Base-by-base conservation (phyloP, 75 land plant species). In the Picea sitchensis region DNA sequence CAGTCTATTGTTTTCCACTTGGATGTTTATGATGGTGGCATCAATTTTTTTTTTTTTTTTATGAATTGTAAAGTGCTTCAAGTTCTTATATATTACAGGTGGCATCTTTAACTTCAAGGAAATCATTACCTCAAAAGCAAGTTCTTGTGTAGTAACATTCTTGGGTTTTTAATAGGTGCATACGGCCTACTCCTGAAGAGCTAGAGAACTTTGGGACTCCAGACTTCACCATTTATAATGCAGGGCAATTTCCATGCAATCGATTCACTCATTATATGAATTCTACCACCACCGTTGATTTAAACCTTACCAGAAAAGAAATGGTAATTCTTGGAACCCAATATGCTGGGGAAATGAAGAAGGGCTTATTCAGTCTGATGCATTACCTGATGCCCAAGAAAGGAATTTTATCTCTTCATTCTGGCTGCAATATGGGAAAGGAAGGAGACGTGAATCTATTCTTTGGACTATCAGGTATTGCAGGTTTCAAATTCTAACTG, bases 271-370 rank as follows among this genome's bases (percentile, higher is more conserved):
- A 86, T 71, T 86, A 80, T 61, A 86, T 86, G 88, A 81, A 87
- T 17, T 86, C 88, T 17, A 85, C 88, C 47, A 86, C 88, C 62
- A 84, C 83, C 65, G 81, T 86, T 80, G 88, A 86, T 85, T 34
- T 86, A 26, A 86, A 80, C 26, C 59, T 86, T 61, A 76, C 86
- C 76, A 77, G 88, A 51, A 86, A 77, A 80, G 88, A 86, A 76
- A 86, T 86, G 83, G 83, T 86, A 75, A 86, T 86, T 47, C 80
- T 86, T 30, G 88, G 87, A 58, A 85, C 87, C 59, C 87, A 85
- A 62, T 85, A 85, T 83, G 87, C 87, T 75, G 87, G 87, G 78
- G 88, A 86, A 73, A 86, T 86, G 88, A 86, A 86, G 88, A 86
- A 86, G 87, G 88, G 88, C 60, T 83, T 86, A 44, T 86, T 86